A percentile compares a stretch with the other conserved stretches of the same genome.
Conservation (phyloP, 768 basidiomycete genomes). For the Amanita pallidorosea region DNA sequence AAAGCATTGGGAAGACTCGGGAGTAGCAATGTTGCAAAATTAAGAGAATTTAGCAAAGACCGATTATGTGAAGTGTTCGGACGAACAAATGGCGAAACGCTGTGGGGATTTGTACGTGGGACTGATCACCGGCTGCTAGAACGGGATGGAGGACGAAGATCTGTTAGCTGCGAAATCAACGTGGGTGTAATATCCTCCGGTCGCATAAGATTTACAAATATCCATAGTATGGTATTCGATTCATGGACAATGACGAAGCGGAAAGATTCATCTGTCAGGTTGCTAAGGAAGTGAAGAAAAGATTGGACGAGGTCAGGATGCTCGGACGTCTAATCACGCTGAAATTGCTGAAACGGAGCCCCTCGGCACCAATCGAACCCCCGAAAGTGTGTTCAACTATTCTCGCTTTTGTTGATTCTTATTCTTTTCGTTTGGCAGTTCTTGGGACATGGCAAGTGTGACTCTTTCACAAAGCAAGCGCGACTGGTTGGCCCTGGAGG, state of each 20-base stretch:
- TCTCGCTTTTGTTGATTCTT: not conserved
- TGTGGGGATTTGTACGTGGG: constrained; percentile 79
- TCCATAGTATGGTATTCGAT: constrained; percentile 86
- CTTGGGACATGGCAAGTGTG: constrained; percentile 83
- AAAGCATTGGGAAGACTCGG: constrained; percentile 80
- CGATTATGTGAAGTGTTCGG: constrained; percentile 68
- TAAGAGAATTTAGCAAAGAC: constrained; percentile 51
- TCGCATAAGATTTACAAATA: not conserved
- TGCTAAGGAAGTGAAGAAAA: constrained; percentile 63
- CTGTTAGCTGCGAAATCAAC: constrained; percentile 91
- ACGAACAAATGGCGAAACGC: constrained; percentile 68
- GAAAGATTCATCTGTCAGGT: constrained; percentile 70
- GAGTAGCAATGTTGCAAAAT: constrained; percentile 55
- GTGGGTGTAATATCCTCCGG: constrained; percentile 33
- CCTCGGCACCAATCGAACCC: constrained; percentile 77
- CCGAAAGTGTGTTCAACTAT: constrained; percentile 56
- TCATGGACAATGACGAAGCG: constrained; percentile 73
- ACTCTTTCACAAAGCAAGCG: constrained; percentile 68
- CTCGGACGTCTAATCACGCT: constrained; percentile 69
- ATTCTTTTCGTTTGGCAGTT: constrained; percentile 38
- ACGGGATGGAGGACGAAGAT: constrained; percentile 78
- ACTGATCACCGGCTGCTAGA: constrained; percentile 74
- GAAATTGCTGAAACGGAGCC: constrained; percentile 83
- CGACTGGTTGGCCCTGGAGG: constrained; percentile 50
- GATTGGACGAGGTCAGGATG: constrained; percentile 60